Evolutionary conservation across 192 early-diverging fungal genomes (phyloP).

Genomic region (Spizellomyces sp.): DNA sequence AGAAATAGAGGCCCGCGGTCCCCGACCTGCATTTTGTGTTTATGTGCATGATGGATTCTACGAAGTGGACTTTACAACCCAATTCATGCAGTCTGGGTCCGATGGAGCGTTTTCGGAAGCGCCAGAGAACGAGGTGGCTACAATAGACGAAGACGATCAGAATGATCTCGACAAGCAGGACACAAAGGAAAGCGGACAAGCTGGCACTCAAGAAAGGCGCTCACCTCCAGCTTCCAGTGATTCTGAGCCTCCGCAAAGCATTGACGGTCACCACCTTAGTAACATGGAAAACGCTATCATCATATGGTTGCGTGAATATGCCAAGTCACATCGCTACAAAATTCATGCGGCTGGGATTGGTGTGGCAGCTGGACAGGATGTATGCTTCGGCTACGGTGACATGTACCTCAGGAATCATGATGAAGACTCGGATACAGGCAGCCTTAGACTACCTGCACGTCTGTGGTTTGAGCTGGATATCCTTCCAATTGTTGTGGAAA

Average conservation of each 20-base stretch:
- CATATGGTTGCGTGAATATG: constrained; percentile 53
- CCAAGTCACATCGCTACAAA: constrained; percentile 63
- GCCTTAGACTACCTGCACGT: constrained; percentile 16
- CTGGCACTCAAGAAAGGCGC: no score
- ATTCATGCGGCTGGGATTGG: constrained; percentile 70
- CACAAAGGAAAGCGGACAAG: background rate
- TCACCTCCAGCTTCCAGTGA: no score
- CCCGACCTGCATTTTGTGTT: constrained; percentile 48
- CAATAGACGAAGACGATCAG: background rate
- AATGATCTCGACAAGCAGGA: background rate
- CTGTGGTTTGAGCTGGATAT: constrained; percentile 72
- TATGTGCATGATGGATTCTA: constrained; percentile 75
- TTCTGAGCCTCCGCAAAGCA: background rate
- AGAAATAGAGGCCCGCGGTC: constrained; percentile 42
- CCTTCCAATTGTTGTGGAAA: constrained; percentile 69
- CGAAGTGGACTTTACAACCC: constrained; percentile 55
- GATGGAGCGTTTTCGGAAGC: constrained; percentile 4
- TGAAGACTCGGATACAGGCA: background rate
- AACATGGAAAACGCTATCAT: constrained; percentile 59
- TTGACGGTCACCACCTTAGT: background rate
- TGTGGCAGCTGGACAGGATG: constrained; percentile 37
- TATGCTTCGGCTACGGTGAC: constrained; percentile 33
- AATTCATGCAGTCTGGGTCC: background rate
- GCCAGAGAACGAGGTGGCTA: background rate
- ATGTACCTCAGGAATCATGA: background rate